Percentiles rank a stretch among this genome's conserved stretches.
These are phyloP conservation scores for Diddensiella caesifluorescens DNA, from an alignment of 805 yeast genomes.

Conservation along the genomic window DNA sequence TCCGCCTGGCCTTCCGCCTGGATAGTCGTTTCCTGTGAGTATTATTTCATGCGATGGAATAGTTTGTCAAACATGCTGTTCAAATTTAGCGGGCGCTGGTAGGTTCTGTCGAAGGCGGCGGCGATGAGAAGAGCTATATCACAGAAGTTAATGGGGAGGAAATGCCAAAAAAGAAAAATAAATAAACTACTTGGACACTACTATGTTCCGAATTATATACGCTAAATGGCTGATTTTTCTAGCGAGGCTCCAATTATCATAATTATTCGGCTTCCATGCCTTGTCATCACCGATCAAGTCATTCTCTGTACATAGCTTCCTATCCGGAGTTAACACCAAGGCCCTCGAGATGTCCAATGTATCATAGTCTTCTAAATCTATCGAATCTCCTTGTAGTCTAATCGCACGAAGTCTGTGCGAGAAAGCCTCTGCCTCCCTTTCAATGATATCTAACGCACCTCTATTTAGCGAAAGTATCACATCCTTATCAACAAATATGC, in stretches of 20 bases:
- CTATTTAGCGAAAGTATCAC: constrained; percentile 44
- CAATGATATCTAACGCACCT: constrained; percentile 50
- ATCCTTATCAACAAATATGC: constrained; percentile 60
- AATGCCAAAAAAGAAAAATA: too few species aligned
- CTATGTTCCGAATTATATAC: constrained; percentile 11
- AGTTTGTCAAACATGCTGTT: too few species aligned
- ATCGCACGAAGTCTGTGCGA: constrained; percentile 31
- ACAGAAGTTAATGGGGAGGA: too few species aligned
- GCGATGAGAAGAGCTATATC: too few species aligned
- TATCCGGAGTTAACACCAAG: constrained; percentile 16
- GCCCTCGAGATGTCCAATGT: constrained; percentile 18
- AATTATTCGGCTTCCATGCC: constrained; percentile 25
- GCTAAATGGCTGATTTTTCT: constrained; percentile 17
- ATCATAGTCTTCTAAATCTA: constrained; percentile 24
- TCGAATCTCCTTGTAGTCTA: constrained; percentile 33
- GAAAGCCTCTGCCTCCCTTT: constrained; percentile 43
- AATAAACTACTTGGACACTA: too few species aligned
- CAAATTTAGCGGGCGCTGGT: too few species aligned
- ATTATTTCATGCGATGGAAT: too few species aligned
- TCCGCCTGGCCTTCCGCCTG: too few species aligned
- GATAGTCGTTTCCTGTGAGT: too few species aligned
- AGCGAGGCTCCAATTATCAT: constrained; percentile 9
- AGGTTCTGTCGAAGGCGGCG: too few species aligned
- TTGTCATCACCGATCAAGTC: constrained; percentile 29
- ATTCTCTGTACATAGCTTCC: constrained; percentile 28